Conservation (phyloP, 768 basidiomycete species). For the Suillus paluster region DNA sequence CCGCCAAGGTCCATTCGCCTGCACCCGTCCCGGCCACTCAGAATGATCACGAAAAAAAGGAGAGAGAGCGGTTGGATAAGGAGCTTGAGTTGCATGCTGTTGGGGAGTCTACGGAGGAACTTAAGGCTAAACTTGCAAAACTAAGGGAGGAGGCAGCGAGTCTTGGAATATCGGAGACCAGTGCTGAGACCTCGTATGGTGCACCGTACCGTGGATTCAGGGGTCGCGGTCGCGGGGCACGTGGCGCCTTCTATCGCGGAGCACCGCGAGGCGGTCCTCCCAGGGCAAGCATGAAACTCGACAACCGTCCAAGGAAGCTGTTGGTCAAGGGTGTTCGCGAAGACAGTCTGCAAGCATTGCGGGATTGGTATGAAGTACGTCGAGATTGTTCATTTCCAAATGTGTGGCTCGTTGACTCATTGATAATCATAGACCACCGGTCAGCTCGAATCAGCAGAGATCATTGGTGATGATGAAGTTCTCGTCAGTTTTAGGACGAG, state of each 20-base stretch:
- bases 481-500: constrained; percentile 75
- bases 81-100: constrained; percentile 73
- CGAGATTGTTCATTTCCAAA: background rate
- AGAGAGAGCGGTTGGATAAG: constrained; percentile 74
- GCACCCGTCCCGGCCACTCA: constrained; percentile 25
- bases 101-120: constrained; percentile 63
- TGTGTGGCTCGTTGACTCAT: constrained; percentile 11
- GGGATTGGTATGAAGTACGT: constrained; percentile 83
- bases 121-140: constrained; percentile 75
- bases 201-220: constrained; percentile 69
- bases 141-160: constrained; percentile 84
- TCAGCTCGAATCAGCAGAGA: constrained; percentile 69
- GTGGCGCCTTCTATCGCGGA: constrained; percentile 62
- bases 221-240: constrained; percentile 63
- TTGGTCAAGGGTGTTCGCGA: constrained; percentile 70
- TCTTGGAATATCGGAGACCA: constrained; percentile 63
- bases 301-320: constrained; percentile 85
- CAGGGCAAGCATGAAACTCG: constrained; percentile 82
- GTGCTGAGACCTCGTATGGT: constrained; percentile 40
- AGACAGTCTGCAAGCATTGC: constrained; percentile 60
- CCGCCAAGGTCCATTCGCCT: constrained; percentile 35
- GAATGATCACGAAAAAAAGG: constrained; percentile 55
- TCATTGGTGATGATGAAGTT: constrained; percentile 57
- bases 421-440: constrained; percentile 56
- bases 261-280: constrained; percentile 68